phyloP scores from a whole-genome alignment of 257 asterid species.

The Salvia miltiorrhiza region DNA sequence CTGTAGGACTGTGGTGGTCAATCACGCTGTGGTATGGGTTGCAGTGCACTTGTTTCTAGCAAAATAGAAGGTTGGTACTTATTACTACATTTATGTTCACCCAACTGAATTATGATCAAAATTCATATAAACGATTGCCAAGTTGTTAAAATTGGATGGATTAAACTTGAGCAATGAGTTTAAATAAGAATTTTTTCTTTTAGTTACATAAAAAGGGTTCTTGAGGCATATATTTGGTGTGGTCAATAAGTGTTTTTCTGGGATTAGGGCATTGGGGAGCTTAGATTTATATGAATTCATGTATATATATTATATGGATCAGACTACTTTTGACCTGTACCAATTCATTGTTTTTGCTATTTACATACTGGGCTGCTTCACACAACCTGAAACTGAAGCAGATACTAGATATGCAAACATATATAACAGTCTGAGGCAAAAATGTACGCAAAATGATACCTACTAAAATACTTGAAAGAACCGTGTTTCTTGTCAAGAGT shows the following conservation, averaged over 20 bases:
- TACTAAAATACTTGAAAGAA: background rate
- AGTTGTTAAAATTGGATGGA: background rate
- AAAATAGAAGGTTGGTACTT: constrained; percentile 53
- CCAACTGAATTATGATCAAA: background rate
- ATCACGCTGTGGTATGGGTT: constrained; percentile 88
- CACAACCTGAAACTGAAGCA: background rate
- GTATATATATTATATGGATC: background rate
- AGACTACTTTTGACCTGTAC: background rate
- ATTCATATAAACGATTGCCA: background rate
- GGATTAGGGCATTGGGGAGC: constrained; percentile 3
- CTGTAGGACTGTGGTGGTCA: constrained; percentile 86
- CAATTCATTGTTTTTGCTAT: background rate
- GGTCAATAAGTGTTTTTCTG: background rate
- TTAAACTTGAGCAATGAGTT: background rate
- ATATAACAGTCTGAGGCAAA: background rate
- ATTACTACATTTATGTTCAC: constrained; percentile 2
- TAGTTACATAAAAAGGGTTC: background rate
- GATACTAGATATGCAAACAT: background rate
- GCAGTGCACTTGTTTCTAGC: constrained; percentile 80
- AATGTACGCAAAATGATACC: background rate
- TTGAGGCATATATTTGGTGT: background rate
- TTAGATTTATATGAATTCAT: background rate
- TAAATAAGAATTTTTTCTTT: background rate
- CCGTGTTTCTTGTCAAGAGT: background rate
- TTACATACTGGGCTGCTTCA: background rate